Percentiles rank a stretch among this genome's conserved stretches.
Conservation (phyloP, 495 filamentous ascomycete genomes). For the Niebla homalea region DNA sequence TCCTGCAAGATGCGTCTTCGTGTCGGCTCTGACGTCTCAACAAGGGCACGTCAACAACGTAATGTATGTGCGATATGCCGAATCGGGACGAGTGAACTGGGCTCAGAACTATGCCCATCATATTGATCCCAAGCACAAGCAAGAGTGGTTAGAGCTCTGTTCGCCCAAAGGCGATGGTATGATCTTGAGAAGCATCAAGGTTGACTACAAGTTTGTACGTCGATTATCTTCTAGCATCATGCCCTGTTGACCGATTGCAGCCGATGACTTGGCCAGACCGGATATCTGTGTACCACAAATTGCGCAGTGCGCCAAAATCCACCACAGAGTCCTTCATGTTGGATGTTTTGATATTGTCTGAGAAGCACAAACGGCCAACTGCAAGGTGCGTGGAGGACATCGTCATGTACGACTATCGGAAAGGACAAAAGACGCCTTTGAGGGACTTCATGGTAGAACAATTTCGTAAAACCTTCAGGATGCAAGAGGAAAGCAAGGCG, state of each 20-base stretch:
- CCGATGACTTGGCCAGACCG: conserved; percentile 81
- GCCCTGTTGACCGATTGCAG: conserved; percentile 27
- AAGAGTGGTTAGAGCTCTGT: conserved; percentile 59
- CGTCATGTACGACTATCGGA: conserved; percentile 71
- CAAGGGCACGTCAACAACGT: conserved; percentile 83
- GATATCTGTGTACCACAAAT: conserved; percentile 79
- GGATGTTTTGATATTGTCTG: conserved; percentile 58
- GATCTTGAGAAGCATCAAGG: conserved; percentile 67
- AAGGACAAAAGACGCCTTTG: conserved; percentile 38
- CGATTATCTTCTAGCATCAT: not conserved
- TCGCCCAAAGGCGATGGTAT: conserved; percentile 53
- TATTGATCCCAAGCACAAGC: conserved; percentile 50
- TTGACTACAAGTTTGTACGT: conserved; percentile 85
- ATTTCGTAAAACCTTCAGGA: conserved; percentile 49
- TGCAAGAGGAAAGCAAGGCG: conserved; percentile 50
- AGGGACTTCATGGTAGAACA: conserved; percentile 52
- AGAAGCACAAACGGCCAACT: conserved; percentile 63
- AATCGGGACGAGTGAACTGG: conserved; percentile 76
- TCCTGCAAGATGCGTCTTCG: not conserved
- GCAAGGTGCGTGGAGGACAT: conserved; percentile 72
- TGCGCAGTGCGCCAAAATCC: conserved; percentile 39
- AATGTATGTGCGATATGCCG: conserved; percentile 70
- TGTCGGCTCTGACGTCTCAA: conserved; percentile 5
- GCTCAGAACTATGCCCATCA: conserved; percentile 58
- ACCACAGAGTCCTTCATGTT: conserved; percentile 41